These are phyloP conservation scores for Scortechinia acanthostroma DNA, from an alignment of 2,329 filamentous ascomycete species.

Conservation along the genomic window DNA sequence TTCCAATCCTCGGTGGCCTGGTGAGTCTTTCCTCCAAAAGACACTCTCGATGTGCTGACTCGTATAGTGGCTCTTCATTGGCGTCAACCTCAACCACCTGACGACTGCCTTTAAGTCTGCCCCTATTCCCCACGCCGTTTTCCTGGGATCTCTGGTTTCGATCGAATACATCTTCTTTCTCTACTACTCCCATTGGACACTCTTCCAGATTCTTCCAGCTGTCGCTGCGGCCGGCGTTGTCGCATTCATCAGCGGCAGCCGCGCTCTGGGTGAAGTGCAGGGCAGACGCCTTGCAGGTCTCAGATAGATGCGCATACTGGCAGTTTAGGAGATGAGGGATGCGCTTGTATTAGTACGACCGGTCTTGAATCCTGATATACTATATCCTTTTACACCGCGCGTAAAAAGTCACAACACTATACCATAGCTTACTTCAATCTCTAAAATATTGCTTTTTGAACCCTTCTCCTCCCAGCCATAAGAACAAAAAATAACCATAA, in stretches of 20 bases:
- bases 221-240: slow-evolving; percentile 61
- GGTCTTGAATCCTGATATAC: no score
- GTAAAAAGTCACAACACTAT: no score
- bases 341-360: no score
- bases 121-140: slow-evolving; percentile 74
- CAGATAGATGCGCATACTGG: slow-evolving; percentile 26
- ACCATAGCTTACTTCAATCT: background rate
- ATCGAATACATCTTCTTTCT: slow-evolving; percentile 91
- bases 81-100: slow-evolving; percentile 76
- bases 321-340: no score
- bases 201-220: slow-evolving; percentile 81
- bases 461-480: no score
- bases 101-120: slow-evolving; percentile 68
- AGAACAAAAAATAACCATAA: no score
- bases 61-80: slow-evolving; percentile 69
- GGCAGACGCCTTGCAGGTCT: slow-evolving; percentile 73
- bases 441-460: no score
- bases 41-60: slow-evolving; percentile 6
- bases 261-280: slow-evolving; percentile 89
- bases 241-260: slow-evolving; percentile 78
- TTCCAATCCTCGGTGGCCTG: slow-evolving; percentile 66
- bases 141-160: slow-evolving; percentile 78
- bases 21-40: slow-evolving; percentile 36
- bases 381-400: no score
- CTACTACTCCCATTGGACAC: slow-evolving; percentile 86